Base-by-base conservation (phyloP, 1,284 basidiomycete species). In the Schizophyllum amplum region DNA sequence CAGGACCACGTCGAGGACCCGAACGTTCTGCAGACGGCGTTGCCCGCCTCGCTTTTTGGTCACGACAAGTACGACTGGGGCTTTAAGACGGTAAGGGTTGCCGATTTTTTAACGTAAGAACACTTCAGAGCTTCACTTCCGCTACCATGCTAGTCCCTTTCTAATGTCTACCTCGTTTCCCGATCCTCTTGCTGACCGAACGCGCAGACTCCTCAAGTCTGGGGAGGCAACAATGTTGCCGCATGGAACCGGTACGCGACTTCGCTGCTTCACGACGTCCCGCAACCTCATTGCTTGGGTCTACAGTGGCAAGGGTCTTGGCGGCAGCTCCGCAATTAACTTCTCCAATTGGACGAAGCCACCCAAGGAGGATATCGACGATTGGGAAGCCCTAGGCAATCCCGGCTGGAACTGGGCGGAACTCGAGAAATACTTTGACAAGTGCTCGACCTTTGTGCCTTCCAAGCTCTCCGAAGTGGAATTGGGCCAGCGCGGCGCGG, bases 381-480 rank as follows among this genome's bases (percentile, higher is more conserved):
- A 64, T 15, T 65, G 67, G 50, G 68, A 67, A 58, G 59, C 61
- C n/a, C 63, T 73, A 3, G 71, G 72, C 7, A 73, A 71, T 53
- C 26, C 51, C 17, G 64, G 72, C 1, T 74, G 72, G 72, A 71
- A 71, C 51, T 73, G 71, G 71, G 59, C 65, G n/a, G 66, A 60
- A 24, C 66, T 66, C 55, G 58, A 64, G 47, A 66, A 65, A 51
- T 71, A 71, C 52, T 61, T 59, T 20, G 61, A 62, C 51, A 66
- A 63, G 27, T 57, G 59, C 23, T 68, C 69, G 54, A 66, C 49
- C 66, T 71, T 51, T 24, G 17, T 42, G 13, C 33, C 33, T 2
- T 42, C 33, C 33, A 42, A 42, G 33, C 33, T 42, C 17, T 42
- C 33, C 33, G 33, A 42, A 13, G 13, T 13, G 33, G 33, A 42